Evolutionary conservation across 192 early-diverging fungal genomes (phyloP), one percentile per base, ranked within the genome.

Genomic region (Cladochytrium replicatum): DNA sequence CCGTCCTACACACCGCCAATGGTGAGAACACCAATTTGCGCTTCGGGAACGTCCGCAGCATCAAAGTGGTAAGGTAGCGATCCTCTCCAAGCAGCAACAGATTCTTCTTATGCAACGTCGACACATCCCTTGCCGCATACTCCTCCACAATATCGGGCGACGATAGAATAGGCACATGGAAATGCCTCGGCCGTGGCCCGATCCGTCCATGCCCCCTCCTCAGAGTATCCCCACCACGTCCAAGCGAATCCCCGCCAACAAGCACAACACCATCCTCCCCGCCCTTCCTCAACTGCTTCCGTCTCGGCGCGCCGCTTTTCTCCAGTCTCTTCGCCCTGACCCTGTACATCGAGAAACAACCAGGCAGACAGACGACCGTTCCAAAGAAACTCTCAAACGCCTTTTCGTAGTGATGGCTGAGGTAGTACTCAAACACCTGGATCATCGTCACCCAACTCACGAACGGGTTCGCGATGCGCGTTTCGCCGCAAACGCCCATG

Each of bases 291-390:
- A 17, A 79, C 85, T 46, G 15, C 15, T n/a, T n/a, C n/a, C n/a
- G n/a, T n/a, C n/a, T n/a, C n/a, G n/a, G n/a, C n/a, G n/a, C n/a
- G 72, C 57, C 50, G n/a, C 57, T 55, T 38, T 41, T 46, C 25
- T n/a, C 17, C 42, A n/a, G 37, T 27, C 67, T 66, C 48, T 82
- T 83, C 26, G 83, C 77, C 68, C 85, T 88, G 61, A 88, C 83
- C 29, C 86, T 77, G 60, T 88, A 88, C 84, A 85, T 85, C 45
- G 81, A 88, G 69, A 88, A 88, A 57, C 86, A 88, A 26, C 86
- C 86, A 2, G 86, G 86, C 37, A 88, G 57, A 56, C 86, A 88
- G 2, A 84, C 86, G 11, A 88, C 86, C 48, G 83, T 83, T 43
- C 86, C 86, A 71, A 88, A 88, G 48, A 88, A 80, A 0, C 82